These are phyloP conservation scores for Geoglossum glabrum DNA, from an alignment of 495 filamentous ascomycete genomes.

Conservation along the genomic window DNA sequence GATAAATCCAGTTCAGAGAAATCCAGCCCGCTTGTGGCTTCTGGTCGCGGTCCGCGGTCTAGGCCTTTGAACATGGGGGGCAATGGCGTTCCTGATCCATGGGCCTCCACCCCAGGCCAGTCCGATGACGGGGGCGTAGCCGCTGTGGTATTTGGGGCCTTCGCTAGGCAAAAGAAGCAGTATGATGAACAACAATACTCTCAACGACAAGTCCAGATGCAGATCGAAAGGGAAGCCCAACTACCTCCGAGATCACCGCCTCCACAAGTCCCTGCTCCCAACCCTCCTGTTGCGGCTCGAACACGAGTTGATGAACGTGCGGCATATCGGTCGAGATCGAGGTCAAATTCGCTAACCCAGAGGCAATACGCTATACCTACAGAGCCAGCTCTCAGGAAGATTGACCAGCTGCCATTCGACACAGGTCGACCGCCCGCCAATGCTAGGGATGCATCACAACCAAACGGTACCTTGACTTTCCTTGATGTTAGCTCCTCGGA, in stretches of 20 bases:
- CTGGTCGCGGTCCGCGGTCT: neutral
- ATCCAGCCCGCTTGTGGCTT: neutral
- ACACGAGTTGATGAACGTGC: neutral
- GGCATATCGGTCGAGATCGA: neutral
- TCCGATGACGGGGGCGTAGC: conserved; percentile 70
- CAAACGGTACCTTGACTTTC: neutral
- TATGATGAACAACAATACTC: conserved; percentile 76
- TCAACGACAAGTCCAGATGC: conserved; percentile 60
- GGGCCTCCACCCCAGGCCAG: conserved; percentile 38
- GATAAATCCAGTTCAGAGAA: neutral
- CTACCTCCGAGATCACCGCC: neutral
- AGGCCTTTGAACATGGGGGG: conserved; percentile 11
- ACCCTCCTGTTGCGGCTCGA: neutral
- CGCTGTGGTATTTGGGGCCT: conserved; percentile 54
- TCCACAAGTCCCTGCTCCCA: neutral
- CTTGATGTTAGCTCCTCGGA: neutral
- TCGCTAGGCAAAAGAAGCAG: conserved; percentile 52
- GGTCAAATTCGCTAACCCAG: neutral
- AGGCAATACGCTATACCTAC: neutral
- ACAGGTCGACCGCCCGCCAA: neutral
- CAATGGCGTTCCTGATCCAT: conserved; percentile 33
- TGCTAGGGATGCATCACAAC: neutral
- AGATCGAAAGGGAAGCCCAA: conserved; percentile 21
- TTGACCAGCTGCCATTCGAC: neutral
- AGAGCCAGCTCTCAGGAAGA: neutral